Percentiles rank a stretch among this genome's conserved stretches.
phyloP scores from a whole-genome alignment of 768 basidiomycete genomes.

The Peribolospora kevripleyi region DNA sequence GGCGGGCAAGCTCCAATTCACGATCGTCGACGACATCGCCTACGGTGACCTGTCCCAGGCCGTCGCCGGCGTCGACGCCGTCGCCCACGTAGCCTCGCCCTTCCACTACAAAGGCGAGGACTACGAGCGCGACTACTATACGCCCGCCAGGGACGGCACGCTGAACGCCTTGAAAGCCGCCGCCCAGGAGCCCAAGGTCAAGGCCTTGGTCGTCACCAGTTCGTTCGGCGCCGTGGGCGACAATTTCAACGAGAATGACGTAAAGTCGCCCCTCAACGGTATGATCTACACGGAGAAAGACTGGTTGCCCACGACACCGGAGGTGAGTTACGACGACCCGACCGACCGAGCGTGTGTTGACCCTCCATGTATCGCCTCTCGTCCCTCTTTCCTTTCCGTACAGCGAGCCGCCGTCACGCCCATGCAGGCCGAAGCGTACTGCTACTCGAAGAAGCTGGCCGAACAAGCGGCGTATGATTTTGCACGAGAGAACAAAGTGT shows the following conservation, averaged over 20 bases:
- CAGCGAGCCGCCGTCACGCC: background rate
- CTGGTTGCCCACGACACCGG: slow-evolving; percentile 4
- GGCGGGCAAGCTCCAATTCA: slow-evolving; percentile 9
- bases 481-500: slow-evolving; percentile 4
- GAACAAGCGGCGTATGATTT: slow-evolving; percentile 11
- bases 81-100: slow-evolving; percentile 13
- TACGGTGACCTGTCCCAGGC: slow-evolving; percentile 13
- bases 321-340: slow-evolving; percentile 6
- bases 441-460: slow-evolving; percentile 15
- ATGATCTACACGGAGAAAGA: slow-evolving; percentile 15
- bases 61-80: slow-evolving; percentile 12
- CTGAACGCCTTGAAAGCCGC: slow-evolving; percentile 12
- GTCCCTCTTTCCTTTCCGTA: background rate
- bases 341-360: slow-evolving; percentile 3
- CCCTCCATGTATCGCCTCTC: background rate
- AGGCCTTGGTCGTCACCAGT: slow-evolving; percentile 8
- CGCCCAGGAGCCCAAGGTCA: slow-evolving; percentile 11
- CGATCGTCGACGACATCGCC: slow-evolving; percentile 14
- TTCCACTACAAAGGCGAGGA: slow-evolving; percentile 9
- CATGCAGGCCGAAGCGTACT: slow-evolving; percentile 16
- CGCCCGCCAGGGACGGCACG: slow-evolving; percentile 14
- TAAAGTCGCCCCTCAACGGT: background rate
- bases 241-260: slow-evolving; percentile 4
- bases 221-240: slow-evolving; percentile 11
- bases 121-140: slow-evolving; percentile 11